phyloP scores from a whole-genome alignment of 164 flowering plant genomes.

The Malania oleifera region DNA sequence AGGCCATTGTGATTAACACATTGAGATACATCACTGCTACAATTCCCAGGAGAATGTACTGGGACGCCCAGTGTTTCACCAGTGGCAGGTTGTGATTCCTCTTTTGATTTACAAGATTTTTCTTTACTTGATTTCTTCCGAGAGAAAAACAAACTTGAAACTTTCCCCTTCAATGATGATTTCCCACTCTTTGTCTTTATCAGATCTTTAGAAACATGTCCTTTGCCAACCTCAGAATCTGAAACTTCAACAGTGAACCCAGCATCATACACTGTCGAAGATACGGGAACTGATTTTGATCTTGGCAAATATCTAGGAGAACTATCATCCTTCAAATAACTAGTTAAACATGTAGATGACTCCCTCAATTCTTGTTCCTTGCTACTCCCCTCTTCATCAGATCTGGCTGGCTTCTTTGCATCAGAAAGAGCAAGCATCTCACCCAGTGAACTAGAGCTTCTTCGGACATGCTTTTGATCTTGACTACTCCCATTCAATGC shows the following conservation, averaged over 20 bases:
- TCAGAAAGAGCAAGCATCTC: slow-evolving; percentile 97
- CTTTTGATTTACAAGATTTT: slow-evolving; percentile 25
- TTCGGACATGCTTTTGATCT: slow-evolving; percentile 55
- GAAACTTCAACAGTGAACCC: slow-evolving; percentile 39
- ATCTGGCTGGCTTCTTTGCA: slow-evolving; percentile 31
- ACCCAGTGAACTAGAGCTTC: slow-evolving; percentile 85
- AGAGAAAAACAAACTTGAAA: slow-evolving; percentile 82
- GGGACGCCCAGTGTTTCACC: slow-evolving; percentile 20
- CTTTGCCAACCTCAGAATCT: slow-evolving; percentile 28
- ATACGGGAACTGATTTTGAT: slow-evolving; percentile 89
- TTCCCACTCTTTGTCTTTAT: slow-evolving; percentile 49
- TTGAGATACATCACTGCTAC: slow-evolving; percentile 21
- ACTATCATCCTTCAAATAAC: slow-evolving; percentile 26
- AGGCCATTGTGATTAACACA: slow-evolving; percentile 12
- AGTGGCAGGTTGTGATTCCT: slow-evolving; percentile 17
- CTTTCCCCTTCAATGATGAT: slow-evolving; percentile 70
- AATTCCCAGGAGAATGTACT: slow-evolving; percentile 12
- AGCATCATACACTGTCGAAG: slow-evolving; percentile 46
- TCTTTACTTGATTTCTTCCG: slow-evolving; percentile 66
- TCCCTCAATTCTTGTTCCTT: slow-evolving; percentile 37
- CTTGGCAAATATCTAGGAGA: slow-evolving; percentile 60
- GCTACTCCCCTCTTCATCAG: slow-evolving; percentile 26
- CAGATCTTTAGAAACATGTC: slow-evolving; percentile 32
- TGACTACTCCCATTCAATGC: slow-evolving; percentile 47
- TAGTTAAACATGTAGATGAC: slow-evolving; percentile 27